phyloP scores from a whole-genome alignment of 495 filamentous ascomycete genomes.

The Penicillium egyptiacum region DNA sequence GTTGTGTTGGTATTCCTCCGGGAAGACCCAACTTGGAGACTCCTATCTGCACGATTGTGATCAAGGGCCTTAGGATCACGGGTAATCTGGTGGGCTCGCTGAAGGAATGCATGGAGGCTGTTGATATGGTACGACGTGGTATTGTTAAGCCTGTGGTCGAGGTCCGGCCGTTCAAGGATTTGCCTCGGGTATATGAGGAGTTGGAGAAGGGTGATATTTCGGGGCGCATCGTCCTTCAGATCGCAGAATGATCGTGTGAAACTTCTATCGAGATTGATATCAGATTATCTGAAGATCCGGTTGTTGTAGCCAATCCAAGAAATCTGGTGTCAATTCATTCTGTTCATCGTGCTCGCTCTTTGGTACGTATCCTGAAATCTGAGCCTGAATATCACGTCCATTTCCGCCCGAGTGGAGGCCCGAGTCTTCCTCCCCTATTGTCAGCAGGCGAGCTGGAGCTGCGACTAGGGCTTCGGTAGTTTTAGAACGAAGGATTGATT shows the following conservation, averaged over 20 bases:
- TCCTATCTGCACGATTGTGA: constrained; percentile 48
- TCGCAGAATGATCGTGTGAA: constrained; percentile 22
- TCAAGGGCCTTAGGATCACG: constrained; percentile 47
- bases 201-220: constrained; percentile 48
- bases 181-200: constrained; percentile 47
- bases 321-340: background rate
- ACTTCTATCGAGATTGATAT: background rate
- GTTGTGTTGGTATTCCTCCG: constrained; percentile 51
- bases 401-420: background rate
- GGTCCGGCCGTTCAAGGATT: constrained; percentile 45
- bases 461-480: constrained; percentile 32
- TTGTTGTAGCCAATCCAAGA: background rate
- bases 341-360: background rate
- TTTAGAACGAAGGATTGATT: constrained; percentile 32
- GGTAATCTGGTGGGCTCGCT: constrained; percentile 51
- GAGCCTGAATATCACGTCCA: background rate
- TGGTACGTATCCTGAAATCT: background rate
- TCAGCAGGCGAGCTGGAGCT: constrained; percentile 27
- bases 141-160: constrained; percentile 48
- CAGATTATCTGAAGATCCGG: background rate
- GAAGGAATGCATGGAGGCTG: constrained; percentile 54
- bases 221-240: constrained; percentile 39
- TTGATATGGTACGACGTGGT: constrained; percentile 46
- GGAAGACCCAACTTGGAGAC: constrained; percentile 45
- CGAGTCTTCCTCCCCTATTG: background rate